Base-by-base conservation (phyloP, 768 basidiomycete genomes). In the Boletus sp. region DNA sequence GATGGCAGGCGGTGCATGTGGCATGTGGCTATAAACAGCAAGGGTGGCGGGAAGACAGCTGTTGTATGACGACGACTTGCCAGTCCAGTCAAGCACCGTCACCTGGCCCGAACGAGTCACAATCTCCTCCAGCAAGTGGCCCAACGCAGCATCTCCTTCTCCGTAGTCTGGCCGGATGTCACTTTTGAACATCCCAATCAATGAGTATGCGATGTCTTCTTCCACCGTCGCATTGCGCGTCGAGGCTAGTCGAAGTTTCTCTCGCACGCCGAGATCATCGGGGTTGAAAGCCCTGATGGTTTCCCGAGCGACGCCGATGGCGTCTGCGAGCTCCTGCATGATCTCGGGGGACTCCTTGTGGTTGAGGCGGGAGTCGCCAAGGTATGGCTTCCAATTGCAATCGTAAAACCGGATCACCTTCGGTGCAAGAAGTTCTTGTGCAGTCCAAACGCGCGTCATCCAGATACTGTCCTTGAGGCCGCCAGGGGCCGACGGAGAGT, bases 131-230 rank as follows among this genome's bases (percentile, higher is more conserved):
- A 60, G 32, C 10, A 61, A 41, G 11, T 48, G 58, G 10, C 53
- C 58, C 5, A 60, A 28, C 0, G 58, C 54, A 1, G 37, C 47
- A 20, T 45, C 30, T 11, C 59, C 49, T n/a, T 49, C 52, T 28
- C 59, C 59, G 8, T 60, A 59, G 4, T 32, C 32, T 4, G 58
- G 58, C 7, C 8, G 35, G n/a, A 56, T 36, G 14, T 61, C 59
- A n/a, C 50, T 61, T 1, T 47, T 42, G 50, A 61, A 61, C 29
- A 61, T 60, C 9, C 60, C 58, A 20, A 61, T 60, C n/a, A 61
- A 33, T 15, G n/a, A n/a, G n/a, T 56, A 61, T 3, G 59, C 60
- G 12, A 56, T 10, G 1, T 61, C 59, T 40, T 61, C 58, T 1
- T 50, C 54, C 11, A 32, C 12, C 2, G 28, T 52, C n/a, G 60